Conservation (phyloP, 2,329 filamentous ascomycete genomes). For the Paraconiothyrium brasiliense region DNA sequence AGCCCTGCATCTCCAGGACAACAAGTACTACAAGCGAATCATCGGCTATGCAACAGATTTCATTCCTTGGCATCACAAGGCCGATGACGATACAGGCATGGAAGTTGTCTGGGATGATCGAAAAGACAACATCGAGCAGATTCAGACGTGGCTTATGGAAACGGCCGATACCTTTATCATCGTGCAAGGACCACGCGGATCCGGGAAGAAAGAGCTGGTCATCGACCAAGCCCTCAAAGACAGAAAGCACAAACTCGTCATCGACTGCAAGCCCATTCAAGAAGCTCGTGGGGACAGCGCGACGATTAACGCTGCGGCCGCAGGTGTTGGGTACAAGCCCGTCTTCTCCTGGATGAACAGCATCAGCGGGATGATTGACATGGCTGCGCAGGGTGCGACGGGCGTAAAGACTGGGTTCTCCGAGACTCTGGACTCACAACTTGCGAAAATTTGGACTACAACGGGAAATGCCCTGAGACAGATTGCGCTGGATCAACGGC, state of each 20-base stretch:
- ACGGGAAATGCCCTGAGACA: conserved; percentile 80
- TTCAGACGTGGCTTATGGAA: conserved; percentile 87
- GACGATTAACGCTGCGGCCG: conserved; percentile 83
- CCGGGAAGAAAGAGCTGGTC: conserved; percentile 88
- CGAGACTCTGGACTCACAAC: conserved; percentile 87
- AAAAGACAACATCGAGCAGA: conserved; percentile 80
- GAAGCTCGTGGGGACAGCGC: conserved; percentile 88
- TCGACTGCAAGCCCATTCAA: conserved; percentile 93
- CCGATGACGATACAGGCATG: conserved; percentile 73
- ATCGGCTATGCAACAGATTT: conserved; percentile 75
- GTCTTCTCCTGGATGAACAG: conserved; percentile 98
- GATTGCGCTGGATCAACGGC: conserved; percentile 75
- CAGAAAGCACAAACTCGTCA: conserved; percentile 78
- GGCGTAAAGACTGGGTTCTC: conserved; percentile 95
- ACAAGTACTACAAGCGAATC: conserved; percentile 80
- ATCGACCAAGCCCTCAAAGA: conserved; percentile 82
- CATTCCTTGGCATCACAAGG: conserved; percentile 66
- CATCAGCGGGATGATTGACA: conserved; percentile 88
- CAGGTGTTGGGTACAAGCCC: conserved; percentile 87
- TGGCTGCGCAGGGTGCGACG: conserved; percentile 92
- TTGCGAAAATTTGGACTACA: conserved; percentile 89
- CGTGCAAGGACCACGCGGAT: conserved; percentile 89
- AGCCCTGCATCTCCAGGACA: conserved; percentile 77
- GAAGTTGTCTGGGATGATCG: conserved; percentile 88
- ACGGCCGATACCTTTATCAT: conserved; percentile 92